Base-by-base conservation (phyloP, 176 grass and related monocot species). In the Microstegium vimineum region DNA sequence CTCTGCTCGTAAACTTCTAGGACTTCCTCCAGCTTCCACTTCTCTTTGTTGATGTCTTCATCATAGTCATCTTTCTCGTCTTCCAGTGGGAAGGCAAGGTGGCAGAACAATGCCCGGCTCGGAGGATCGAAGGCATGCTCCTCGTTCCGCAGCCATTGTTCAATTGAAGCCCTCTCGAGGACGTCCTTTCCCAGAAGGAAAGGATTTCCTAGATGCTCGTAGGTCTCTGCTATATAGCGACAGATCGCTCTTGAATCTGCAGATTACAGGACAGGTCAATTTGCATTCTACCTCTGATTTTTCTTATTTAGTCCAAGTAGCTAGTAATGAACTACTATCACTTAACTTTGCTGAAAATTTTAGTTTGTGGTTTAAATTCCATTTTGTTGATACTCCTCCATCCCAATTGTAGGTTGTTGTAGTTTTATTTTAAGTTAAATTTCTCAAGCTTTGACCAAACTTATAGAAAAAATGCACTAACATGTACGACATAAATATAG, bases 181-280 rank as follows among this genome's bases (percentile, higher is more conserved):
- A 91, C 84, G 84, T 98, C 95, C 35, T 84, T 86, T 52, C 95
- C 95, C 25, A 98, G 84, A 27, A 98, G 92, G 78, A 87, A 94
- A 81, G 68, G 81, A 82, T 89, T 91, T 15, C 95, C 95, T 33
- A 51, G 82, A 15, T 86, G 71, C 43, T 87, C 59, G 4, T 94
- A 94, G 32, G 64, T 89, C 62, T 94, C 92, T 84, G 88, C 84
- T 45, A 93, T 77, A 22, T 94, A 93, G 22, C 95, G 88, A 67
- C 95, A 93, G 75, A 98, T 98, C 52, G 86, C 88, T 90, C 95
- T 94, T 75, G 95, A 93, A 75, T 98, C 95, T 98, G 88, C 27
- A 74, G 25, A 68, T 83, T 31, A 73, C n/a, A 41, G 51, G 22
- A 76, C 62, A 71, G n/a, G 11, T 82, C 22, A 89, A 46, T 73